Conservation (phyloP, 176 grass and related monocot genomes). For the Dendrocalamus sinicus region DNA sequence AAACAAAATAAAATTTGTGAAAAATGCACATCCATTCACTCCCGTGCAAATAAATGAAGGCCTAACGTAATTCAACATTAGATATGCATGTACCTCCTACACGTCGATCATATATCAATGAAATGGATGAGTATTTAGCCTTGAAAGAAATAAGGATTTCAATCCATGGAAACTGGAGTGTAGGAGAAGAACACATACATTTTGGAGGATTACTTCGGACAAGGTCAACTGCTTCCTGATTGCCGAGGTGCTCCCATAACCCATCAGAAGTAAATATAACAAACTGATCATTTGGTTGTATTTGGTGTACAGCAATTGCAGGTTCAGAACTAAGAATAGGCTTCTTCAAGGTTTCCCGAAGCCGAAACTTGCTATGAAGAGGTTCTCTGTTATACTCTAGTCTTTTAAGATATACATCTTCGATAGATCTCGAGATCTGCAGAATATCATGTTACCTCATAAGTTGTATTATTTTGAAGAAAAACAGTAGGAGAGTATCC, state of each 20-base stretch:
- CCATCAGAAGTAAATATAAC: conserved; percentile 95
- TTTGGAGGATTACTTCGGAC: conserved; percentile 67
- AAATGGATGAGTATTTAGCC: neutral
- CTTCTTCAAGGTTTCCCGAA: conserved; percentile 68
- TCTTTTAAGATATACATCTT: conserved; percentile 84
- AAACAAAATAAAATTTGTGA: neutral
- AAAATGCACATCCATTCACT: neutral
- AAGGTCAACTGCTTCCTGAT: conserved; percentile 88
- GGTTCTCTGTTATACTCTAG: conserved; percentile 81
- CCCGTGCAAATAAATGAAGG: neutral
- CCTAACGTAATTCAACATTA: neutral
- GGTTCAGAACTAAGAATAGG: conserved; percentile 87
- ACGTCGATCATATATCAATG: neutral
- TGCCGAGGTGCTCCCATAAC: conserved; percentile 89
- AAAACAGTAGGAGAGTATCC: neutral
- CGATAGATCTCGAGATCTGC: conserved; percentile 92
- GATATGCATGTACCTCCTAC: neutral
- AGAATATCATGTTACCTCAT: conserved; percentile 28
- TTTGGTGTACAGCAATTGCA: conserved; percentile 66
- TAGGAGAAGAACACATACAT: conserved; percentile 60
- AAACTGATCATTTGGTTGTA: conserved; percentile 73
- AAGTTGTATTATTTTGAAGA: neutral
- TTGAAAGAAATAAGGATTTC: conserved; percentile 5
- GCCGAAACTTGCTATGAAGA: conserved; percentile 73
- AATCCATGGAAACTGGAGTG: conserved; percentile 1